Conservation (phyloP, 2,329 filamentous ascomycete species). For the Ceratocystis lukuohia region DNA sequence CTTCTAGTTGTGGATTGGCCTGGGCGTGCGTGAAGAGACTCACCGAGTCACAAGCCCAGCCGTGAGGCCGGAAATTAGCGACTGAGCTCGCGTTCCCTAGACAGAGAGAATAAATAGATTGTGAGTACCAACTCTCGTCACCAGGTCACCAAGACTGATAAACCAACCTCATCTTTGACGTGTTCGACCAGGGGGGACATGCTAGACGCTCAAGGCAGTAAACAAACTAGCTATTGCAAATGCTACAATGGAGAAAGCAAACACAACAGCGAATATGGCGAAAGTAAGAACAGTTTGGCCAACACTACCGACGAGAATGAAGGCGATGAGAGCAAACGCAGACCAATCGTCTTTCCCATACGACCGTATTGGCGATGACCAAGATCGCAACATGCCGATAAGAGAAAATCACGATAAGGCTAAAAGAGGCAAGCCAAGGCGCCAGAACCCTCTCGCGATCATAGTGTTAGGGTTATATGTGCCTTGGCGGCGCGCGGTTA, state of each 20-base stretch:
- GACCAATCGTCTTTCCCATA: neutral
- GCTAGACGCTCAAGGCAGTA: neutral
- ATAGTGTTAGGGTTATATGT: neutral
- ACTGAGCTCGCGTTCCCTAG: conserved; percentile 43
- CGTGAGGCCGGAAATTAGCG: conserved; percentile 42
- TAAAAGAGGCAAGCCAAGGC: conserved; percentile 6
- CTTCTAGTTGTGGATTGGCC: neutral
- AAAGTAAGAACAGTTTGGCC: conserved; percentile 1
- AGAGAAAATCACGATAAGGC: conserved; percentile 10
- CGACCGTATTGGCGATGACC: neutral
- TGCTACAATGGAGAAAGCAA: neutral
- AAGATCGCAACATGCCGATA: neutral
- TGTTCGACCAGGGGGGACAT: conserved; percentile 11
- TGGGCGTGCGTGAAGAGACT: conserved; percentile 16
- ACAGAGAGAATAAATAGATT: neutral
- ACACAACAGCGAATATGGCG: neutral
- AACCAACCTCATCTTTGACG: conserved; percentile 20
- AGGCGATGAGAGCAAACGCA: neutral
- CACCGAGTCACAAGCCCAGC: conserved; percentile 84
- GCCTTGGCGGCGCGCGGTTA: neutral
- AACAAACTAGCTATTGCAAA: neutral
- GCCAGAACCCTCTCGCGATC: neutral
- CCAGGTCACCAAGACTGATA: neutral
- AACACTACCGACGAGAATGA: neutral
- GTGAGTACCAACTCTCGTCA: neutral